A percentile compares a stretch with the other conserved stretches of the same genome.
Conservation (phyloP, 2,329 filamentous ascomycete genomes). For the Stemphylium beticola region DNA sequence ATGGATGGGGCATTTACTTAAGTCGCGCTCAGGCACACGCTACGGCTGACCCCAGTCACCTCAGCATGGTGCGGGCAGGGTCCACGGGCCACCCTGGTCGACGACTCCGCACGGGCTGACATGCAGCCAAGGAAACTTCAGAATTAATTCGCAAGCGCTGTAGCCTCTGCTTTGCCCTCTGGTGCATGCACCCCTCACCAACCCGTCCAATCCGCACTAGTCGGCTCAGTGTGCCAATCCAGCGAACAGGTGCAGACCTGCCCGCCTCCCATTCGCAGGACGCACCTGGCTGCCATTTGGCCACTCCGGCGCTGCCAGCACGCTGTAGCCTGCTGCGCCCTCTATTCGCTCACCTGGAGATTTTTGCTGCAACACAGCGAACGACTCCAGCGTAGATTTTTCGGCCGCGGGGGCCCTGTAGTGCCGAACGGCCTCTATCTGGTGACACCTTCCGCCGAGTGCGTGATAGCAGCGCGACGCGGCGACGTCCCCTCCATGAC, state of each 20-base stretch:
- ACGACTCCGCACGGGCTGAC: slow-evolving; percentile 27
- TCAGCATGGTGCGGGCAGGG: slow-evolving; percentile 17
- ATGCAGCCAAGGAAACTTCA: slow-evolving; percentile 25
- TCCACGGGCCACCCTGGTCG: slow-evolving; percentile 24
- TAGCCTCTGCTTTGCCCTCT: slow-evolving; percentile 23
- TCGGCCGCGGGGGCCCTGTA: slow-evolving; percentile 9
- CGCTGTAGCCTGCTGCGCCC: slow-evolving; percentile 6
- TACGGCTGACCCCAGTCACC: slow-evolving; percentile 6
- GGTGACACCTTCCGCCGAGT: slow-evolving; percentile 20
- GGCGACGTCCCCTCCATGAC: slow-evolving; percentile 29
- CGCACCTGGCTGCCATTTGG: slow-evolving; percentile 14
- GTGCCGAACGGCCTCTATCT: background rate
- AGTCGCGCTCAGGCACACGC: slow-evolving; percentile 33
- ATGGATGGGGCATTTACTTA: slow-evolving; percentile 38
- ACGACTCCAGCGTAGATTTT: slow-evolving; percentile 3
- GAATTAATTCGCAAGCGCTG: slow-evolving; percentile 20
- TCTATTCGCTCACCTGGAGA: slow-evolving; percentile 22
- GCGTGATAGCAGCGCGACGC: slow-evolving; percentile 23
- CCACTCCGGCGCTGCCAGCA: slow-evolving; percentile 26
- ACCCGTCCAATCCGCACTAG: slow-evolving; percentile 14
- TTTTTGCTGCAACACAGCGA: background rate
- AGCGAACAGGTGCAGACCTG: slow-evolving; percentile 29
- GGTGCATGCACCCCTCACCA: slow-evolving; percentile 30
- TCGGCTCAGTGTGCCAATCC: slow-evolving; percentile 14
- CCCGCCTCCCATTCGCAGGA: slow-evolving; percentile 24